phyloP scores from a whole-genome alignment of 208 protist genomes.

The Trypanosoma conorhini region DNA sequence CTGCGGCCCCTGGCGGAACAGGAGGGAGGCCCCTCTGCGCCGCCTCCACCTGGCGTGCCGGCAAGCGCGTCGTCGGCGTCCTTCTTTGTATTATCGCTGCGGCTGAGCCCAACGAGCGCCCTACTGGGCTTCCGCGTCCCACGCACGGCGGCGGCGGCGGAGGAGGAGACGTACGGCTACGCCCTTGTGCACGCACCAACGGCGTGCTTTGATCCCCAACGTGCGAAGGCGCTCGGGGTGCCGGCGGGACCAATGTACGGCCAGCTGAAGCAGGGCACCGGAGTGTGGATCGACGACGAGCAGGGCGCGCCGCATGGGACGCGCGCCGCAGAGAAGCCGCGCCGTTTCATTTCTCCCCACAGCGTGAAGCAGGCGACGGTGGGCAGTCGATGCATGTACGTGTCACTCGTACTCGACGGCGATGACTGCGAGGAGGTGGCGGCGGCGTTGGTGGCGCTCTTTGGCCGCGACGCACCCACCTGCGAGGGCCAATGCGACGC shows the following conservation, averaged over 20 bases:
- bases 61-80: not conserved
- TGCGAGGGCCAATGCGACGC: not conserved
- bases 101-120: conserved; percentile 28
- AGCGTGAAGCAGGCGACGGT: conserved; percentile 59
- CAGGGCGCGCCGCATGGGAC: not conserved
- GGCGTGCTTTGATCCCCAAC: conserved; percentile 47
- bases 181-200: conserved; percentile 55
- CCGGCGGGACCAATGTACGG: conserved; percentile 67
- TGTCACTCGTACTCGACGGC: conserved; percentile 80
- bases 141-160: not conserved
- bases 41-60: not conserved
- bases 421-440: conserved; percentile 46
- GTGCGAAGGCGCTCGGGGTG: conserved; percentile 62
- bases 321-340: not conserved
- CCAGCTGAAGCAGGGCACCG: conserved; percentile 58
- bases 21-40: not conserved
- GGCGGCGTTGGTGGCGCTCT: conserved; percentile 38
- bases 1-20: not conserved
- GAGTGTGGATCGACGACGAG: conserved; percentile 35
- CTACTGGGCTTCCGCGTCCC: conserved; percentile 26
- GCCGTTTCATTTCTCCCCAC: conserved; percentile 44
- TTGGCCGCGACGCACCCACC: conserved; percentile 23
- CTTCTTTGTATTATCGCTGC: conserved; percentile 25
- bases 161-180: conserved; percentile 52
- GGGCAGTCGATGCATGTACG: conserved; percentile 50